Base-by-base conservation (phyloP, 148 eudicot genomes). In the Heliosperma pusillum region DNA sequence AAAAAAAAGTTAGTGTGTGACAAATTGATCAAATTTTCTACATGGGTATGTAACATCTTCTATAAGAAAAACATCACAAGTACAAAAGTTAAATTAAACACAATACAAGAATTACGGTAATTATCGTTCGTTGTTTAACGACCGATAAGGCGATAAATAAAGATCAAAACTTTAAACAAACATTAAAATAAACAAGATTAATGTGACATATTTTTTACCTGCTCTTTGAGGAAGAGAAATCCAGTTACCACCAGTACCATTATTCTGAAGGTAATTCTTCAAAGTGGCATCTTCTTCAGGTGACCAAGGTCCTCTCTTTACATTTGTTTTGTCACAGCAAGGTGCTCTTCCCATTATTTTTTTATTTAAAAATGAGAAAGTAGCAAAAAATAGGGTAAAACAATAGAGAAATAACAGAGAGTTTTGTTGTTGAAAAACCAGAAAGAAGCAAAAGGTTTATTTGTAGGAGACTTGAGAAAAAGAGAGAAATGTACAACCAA, bases 301-400 rank as follows among this genome's bases (percentile, higher is more conserved):
- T 56, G 94, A 90, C 94, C 94, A 90, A 33, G 89, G 89, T 13
- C 94, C 94, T 74, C 87, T 88, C 70, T 88, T 90, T 72, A 90
- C 94, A 77, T 83, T 90, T 12, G 79, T 78, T 83, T 88, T 90
- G 74, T 90, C 94, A 78, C 94, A 90, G 50, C 94, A 90, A 44
- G 94, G 94, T 57, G 88, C 88, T 81, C 94, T 88, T 77, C 91
- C 94, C 94, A 90, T 90, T n/a, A 7, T 65, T 47, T 40, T 70
- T 19, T 33, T 42, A 19, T 20, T 16, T 2, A n/a, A n/a, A n/a
- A n/a, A n/a, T n/a, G n/a, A n/a, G n/a, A n/a, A n/a, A n/a, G n/a
- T n/a, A n/a, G n/a, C n/a, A n/a, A n/a, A n/a, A n/a, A n/a, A n/a
- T n/a, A 33, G 40, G 40, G 40, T 33, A 33, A 33, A n/a, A n/a